A percentile compares a stretch with the other conserved stretches of the same genome.
Conservation (phyloP, 176 grass and related monocot species). For the Eremochloa ophiuroides region DNA sequence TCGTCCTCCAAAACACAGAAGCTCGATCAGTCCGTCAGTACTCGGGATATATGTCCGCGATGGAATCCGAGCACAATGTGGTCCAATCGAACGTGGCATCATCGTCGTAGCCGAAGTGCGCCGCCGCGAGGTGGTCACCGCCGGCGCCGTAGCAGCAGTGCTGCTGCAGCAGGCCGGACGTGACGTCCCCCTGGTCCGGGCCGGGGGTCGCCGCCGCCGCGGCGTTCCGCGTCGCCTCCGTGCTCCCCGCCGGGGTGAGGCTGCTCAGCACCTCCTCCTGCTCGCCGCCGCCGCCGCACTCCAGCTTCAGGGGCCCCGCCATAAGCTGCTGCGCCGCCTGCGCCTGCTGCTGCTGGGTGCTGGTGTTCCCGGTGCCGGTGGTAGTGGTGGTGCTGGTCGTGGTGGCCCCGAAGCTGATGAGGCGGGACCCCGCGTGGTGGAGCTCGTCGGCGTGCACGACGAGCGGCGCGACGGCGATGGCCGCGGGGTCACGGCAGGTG, state of each 20-base stretch:
- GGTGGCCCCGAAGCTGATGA: conserved; percentile 45
- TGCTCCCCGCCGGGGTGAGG: conserved; percentile 34
- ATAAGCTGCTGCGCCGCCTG: no score
- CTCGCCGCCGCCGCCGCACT: conserved; percentile 20
- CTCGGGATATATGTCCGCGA: no score
- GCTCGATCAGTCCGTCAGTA: neutral
- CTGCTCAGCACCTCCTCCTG: conserved; percentile 65
- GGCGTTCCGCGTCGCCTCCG: neutral
- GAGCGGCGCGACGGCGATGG: neutral
- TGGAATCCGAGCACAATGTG: neutral
- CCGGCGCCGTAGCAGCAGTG: neutral
- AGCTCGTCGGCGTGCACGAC: neutral
- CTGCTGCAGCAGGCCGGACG: conserved; percentile 25
- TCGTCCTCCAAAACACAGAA: neutral
- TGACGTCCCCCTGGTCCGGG: conserved; percentile 61
- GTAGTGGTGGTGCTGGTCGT: conserved; percentile 9
- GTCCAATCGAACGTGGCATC: neutral
- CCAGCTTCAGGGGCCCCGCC: conserved; percentile 28
- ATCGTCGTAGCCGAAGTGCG: neutral
- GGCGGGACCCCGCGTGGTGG: conserved; percentile 7
- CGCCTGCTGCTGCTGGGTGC: neutral
- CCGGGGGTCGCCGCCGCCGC: neutral
- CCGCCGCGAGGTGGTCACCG: neutral
- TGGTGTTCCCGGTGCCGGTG: conserved; percentile 23
- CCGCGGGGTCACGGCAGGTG: conserved; percentile 63